A percentile compares a stretch with the other conserved stretches of the same genome.
Conservation (phyloP, 2,329 filamentous ascomycete genomes). For the Parascedosporium putredinis region DNA sequence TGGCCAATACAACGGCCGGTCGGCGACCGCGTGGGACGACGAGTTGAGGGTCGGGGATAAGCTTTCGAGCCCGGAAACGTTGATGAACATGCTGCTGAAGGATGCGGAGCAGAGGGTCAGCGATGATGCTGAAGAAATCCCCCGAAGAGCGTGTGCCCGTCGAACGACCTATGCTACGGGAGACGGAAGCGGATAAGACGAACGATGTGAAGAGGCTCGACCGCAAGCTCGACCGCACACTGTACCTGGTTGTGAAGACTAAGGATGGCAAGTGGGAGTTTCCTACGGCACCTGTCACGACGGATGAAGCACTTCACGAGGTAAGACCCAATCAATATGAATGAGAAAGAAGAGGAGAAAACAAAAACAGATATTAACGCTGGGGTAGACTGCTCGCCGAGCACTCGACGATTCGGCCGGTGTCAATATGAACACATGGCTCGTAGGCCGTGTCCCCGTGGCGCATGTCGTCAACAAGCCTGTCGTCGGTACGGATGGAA, state of each 20-base stretch:
- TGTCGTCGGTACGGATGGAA: slow-evolving; percentile 30
- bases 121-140: slow-evolving; percentile 49
- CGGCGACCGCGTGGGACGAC: slow-evolving; percentile 74
- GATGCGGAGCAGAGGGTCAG: slow-evolving; percentile 60
- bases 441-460: slow-evolving; percentile 82
- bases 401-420: slow-evolving; percentile 70
- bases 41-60: slow-evolving; percentile 69
- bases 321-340: too few species aligned
- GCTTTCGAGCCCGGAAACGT: slow-evolving; percentile 51
- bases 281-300: slow-evolving; percentile 58
- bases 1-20: slow-evolving; percentile 67
- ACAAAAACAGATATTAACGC: slow-evolving; percentile 12
- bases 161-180: slow-evolving; percentile 57
- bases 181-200: slow-evolving; percentile 67
- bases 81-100: slow-evolving; percentile 59
- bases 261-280: slow-evolving; percentile 70
- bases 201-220: slow-evolving; percentile 71
- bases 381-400: slow-evolving; percentile 63
- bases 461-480: slow-evolving; percentile 61
- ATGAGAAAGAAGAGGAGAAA: too few species aligned
- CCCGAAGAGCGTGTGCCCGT: slow-evolving; percentile 53
- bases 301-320: slow-evolving; percentile 69
- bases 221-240: slow-evolving; percentile 64
- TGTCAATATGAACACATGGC: slow-evolving; percentile 97
- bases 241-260: slow-evolving; percentile 78